phyloP scores from a whole-genome alignment of 2,329 filamentous ascomycete genomes.

The Trichoderma breve region DNA sequence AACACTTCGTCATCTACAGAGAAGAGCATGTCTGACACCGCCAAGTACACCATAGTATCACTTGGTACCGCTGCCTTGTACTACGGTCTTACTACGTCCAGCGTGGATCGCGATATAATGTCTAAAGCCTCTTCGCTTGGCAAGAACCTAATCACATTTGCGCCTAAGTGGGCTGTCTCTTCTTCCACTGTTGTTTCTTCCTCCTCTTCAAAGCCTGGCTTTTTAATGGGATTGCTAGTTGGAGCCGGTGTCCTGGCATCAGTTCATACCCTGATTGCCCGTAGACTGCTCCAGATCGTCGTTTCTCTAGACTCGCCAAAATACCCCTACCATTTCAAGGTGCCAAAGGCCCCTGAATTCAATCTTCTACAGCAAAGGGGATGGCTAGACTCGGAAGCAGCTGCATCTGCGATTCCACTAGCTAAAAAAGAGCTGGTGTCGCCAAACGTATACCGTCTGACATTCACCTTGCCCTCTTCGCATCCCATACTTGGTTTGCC shows the following conservation, averaged over 20 bases:
- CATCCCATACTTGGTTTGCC: not conserved
- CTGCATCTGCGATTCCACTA: not conserved
- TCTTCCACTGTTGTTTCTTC: not conserved
- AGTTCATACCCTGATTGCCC: not conserved
- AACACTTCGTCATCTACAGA: not conserved
- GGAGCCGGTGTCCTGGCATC: not conserved
- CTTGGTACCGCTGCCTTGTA: not conserved
- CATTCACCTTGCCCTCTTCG: not conserved
- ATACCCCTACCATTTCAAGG: not conserved
- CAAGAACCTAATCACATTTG: not conserved
- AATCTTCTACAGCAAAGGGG: not conserved
- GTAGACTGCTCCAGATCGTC: not conserved
- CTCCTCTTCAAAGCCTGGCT: not conserved
- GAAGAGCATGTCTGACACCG: accelerated
- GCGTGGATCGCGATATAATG: not conserved
- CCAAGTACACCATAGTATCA: not conserved
- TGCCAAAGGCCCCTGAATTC: not conserved
- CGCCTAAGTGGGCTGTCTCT: not conserved
- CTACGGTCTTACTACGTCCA: not conserved
- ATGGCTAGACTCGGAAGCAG: not conserved
- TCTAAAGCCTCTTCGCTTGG: not conserved
- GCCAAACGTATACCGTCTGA: not conserved
- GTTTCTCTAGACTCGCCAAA: not conserved
- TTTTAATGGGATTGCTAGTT: not conserved
- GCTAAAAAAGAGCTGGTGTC: not conserved